Conservation (phyloP, 306 rosid species). For the Castanea mollissima region DNA sequence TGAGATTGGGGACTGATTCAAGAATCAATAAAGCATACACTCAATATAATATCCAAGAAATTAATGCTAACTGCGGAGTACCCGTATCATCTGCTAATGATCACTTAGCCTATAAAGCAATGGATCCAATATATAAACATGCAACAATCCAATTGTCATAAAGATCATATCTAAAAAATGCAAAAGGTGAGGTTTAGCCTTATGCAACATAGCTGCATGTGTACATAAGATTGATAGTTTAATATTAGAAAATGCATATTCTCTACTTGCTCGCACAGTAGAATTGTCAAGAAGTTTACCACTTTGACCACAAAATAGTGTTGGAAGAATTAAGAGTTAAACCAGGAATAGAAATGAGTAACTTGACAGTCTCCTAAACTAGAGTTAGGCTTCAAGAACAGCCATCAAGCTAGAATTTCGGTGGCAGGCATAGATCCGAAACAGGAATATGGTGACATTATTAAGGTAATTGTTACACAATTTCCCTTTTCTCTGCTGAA, state of each 20-base stretch:
- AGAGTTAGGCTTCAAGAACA: neutral
- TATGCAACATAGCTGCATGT: neutral
- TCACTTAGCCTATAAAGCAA: neutral
- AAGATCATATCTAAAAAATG: neutral
- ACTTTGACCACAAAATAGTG: neutral
- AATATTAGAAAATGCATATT: neutral
- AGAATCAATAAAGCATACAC: neutral
- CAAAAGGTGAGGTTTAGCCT: neutral
- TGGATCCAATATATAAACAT: neutral
- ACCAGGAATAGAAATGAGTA: neutral
- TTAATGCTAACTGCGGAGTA: neutral
- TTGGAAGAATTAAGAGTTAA: neutral
- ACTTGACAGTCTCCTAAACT: neutral
- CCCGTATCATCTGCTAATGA: neutral
- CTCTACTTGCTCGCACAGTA: neutral
- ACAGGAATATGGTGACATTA: neutral
- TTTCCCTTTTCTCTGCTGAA: slow-evolving; percentile 7
- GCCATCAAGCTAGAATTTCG: neutral
- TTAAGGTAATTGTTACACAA: slow-evolving; percentile 1
- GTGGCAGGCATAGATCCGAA: neutral
- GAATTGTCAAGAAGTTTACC: neutral
- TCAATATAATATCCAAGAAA: neutral
- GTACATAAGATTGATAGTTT: neutral
- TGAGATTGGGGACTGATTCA: neutral
- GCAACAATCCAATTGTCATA: neutral